A percentile compares a stretch with the other conserved stretches of the same genome.
Evolutionary conservation across 352 stramenopile species (phyloP).

Genomic region (Phytophthora fragariaefolia): DNA sequence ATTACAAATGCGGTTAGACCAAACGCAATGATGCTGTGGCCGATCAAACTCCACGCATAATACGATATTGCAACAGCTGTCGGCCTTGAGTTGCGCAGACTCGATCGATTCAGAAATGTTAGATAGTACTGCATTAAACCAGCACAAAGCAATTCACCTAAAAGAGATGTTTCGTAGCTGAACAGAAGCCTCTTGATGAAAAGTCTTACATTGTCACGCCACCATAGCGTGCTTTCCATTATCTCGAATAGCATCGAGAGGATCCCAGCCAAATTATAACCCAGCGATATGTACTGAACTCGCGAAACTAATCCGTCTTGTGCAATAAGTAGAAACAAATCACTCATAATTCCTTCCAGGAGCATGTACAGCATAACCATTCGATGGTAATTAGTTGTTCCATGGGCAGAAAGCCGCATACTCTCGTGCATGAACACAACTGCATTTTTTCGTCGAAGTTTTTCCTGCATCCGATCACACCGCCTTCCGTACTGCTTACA

Average conservation of each 20-base stretch:
- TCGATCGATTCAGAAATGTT: slow-evolving; percentile 24
- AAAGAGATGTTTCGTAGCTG: slow-evolving; percentile 28
- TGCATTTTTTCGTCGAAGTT: slow-evolving; percentile 8
- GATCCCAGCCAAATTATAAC: slow-evolving; percentile 37
- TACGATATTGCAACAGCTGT: slow-evolving; percentile 29
- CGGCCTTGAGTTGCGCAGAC: slow-evolving; percentile 6
- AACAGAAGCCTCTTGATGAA: slow-evolving; percentile 27
- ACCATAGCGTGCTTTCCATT: slow-evolving; percentile 19
- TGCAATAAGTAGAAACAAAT: slow-evolving; percentile 40
- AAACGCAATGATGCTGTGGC: slow-evolving; percentile 26
- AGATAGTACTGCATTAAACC: slow-evolving; percentile 23
- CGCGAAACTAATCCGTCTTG: slow-evolving; percentile 23
- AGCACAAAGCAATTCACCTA: slow-evolving; percentile 24
- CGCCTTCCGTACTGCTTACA: slow-evolving; percentile 18
- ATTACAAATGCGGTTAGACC: slow-evolving; percentile 18
- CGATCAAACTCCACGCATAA: slow-evolving; percentile 36
- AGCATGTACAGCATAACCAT: slow-evolving; percentile 29
- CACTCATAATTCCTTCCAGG: slow-evolving; percentile 36
- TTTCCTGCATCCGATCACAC: slow-evolving; percentile 17
- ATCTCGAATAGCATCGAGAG: slow-evolving; percentile 37
- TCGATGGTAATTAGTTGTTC: slow-evolving; percentile 24
- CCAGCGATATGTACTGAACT: slow-evolving; percentile 36
- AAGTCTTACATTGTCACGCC: slow-evolving; percentile 6
- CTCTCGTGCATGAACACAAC: slow-evolving; percentile 35
- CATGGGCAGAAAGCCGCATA: slow-evolving; percentile 25